Conservation (phyloP, 805 yeast genomes). For the Lipomyces oligophaga region DNA sequence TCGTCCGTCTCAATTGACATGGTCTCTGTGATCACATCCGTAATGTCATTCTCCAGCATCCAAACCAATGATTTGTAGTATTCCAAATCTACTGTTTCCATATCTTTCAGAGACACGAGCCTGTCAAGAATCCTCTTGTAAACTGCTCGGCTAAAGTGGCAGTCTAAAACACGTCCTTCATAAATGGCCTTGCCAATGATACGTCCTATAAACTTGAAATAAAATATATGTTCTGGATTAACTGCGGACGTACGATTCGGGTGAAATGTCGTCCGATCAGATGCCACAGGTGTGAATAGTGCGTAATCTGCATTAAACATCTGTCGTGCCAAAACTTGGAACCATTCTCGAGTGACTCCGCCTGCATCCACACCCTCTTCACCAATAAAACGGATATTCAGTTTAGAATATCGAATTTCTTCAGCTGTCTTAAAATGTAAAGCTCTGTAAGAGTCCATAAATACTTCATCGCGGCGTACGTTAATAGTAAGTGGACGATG, state of each 20-base stretch:
- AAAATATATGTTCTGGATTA: constrained; percentile 87
- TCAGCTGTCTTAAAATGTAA: constrained; percentile 72
- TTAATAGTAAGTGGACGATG: constrained; percentile 53
- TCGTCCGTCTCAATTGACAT: constrained; percentile 92
- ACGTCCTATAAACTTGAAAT: constrained; percentile 91
- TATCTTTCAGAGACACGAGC: constrained; percentile 80
- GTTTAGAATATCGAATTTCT: constrained; percentile 65
- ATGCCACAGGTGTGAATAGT: constrained; percentile 80
- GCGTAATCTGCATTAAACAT: constrained; percentile 97
- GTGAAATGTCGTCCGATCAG: constrained; percentile 91
- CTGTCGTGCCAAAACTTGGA: constrained; percentile 85
- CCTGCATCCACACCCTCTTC: constrained; percentile 98
- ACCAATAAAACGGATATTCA: constrained; percentile 81
- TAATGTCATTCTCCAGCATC: constrained; percentile 96
- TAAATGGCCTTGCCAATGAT: constrained; percentile 90
- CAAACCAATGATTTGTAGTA: constrained; percentile 88
- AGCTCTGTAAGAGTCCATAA: constrained; percentile 82
- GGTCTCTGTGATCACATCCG: constrained; percentile 91
- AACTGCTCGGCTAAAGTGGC: constrained; percentile 93
- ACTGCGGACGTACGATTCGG: constrained; percentile 90
- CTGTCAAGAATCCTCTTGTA: constrained; percentile 80
- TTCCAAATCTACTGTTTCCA: constrained; percentile 89
- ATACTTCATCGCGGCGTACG: constrained; percentile 84
- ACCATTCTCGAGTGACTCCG: constrained; percentile 97
- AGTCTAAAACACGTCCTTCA: constrained; percentile 81